Evolutionary conservation across 208 protist genomes (phyloP).

Genomic region (Leishmania martiniquensis): DNA sequence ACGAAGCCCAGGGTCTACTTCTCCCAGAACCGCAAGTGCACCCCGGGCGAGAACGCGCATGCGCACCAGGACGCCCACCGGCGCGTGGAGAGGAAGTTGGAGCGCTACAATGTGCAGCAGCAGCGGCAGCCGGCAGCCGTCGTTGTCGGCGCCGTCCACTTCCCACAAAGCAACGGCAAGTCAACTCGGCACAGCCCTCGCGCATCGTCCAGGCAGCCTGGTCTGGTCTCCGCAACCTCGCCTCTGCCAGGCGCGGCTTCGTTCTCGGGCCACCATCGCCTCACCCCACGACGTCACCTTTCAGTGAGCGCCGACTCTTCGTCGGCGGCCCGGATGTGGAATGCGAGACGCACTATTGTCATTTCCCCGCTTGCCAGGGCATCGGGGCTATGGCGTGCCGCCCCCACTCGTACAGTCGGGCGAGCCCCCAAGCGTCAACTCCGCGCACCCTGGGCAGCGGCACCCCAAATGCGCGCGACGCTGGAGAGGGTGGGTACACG

Average conservation of each 20-base stretch:
- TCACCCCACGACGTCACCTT: background rate
- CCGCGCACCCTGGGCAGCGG: background rate
- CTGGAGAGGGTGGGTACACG: background rate
- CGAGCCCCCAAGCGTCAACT: background rate
- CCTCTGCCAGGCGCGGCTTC: background rate
- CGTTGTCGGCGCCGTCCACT: background rate
- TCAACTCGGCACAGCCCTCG: background rate
- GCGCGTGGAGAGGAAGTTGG: background rate
- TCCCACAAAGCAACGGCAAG: background rate
- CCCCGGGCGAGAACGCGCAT: background rate
- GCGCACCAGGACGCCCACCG: background rate
- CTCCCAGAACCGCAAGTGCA: background rate
- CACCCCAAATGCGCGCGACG: background rate
- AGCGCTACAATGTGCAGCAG: background rate
- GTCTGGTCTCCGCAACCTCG: background rate
- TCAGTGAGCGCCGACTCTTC: slow-evolving; percentile 16
- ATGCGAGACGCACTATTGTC: background rate
- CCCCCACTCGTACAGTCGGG: background rate
- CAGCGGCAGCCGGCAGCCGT: background rate
- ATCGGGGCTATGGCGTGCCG: background rate
- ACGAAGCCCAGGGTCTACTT: slow-evolving; percentile 4
- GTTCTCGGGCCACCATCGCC: background rate
- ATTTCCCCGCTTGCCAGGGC: background rate
- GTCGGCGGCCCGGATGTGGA: background rate
- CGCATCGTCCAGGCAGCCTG: background rate